Evolutionary conservation across 2,329 filamentous ascomycete species (phyloP).

Genomic region (Lasiodiplodia hormozganensis): DNA sequence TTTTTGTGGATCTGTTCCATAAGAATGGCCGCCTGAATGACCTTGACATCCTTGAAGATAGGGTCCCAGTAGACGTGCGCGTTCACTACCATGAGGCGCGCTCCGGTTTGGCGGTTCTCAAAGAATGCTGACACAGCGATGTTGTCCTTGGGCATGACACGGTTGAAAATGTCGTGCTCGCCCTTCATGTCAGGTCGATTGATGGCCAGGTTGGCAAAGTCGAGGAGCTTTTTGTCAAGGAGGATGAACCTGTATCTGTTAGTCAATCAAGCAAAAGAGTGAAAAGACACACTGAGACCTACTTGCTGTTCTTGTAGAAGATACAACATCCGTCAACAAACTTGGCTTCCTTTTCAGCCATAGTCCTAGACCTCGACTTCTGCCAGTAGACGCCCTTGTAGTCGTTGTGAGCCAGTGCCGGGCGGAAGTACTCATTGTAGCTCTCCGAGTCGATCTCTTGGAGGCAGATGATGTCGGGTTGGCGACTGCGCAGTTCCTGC

Average conservation of each 20-base stretch:
- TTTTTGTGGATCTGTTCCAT: slow-evolving; percentile 91
- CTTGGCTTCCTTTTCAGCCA: slow-evolving; percentile 87
- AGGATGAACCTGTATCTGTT: slow-evolving; percentile 68
- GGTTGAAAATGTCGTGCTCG: slow-evolving; percentile 96
- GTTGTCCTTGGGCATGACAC: slow-evolving; percentile 97
- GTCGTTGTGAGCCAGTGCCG: slow-evolving; percentile 82
- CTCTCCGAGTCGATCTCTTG: slow-evolving; percentile 94
- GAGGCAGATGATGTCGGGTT: slow-evolving; percentile 89
- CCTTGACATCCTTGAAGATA: slow-evolving; percentile 88
- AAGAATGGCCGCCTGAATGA: slow-evolving; percentile 92
- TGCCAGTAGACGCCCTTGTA: slow-evolving; percentile 96
- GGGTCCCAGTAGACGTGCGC: slow-evolving; percentile 97
- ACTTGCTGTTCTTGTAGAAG: slow-evolving; percentile 93
- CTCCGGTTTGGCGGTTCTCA: slow-evolving; percentile 89
- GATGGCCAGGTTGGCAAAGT: slow-evolving; percentile 90
- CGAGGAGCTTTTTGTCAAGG: slow-evolving; percentile 91
- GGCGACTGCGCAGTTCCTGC: slow-evolving; percentile 77
- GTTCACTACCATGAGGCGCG: slow-evolving; percentile 90
- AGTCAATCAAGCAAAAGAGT: slow-evolving; percentile 25
- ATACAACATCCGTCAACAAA: slow-evolving; percentile 95
- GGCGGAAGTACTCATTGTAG: slow-evolving; percentile 89
- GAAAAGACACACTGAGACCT: slow-evolving; percentile 33
- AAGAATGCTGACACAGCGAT: slow-evolving; percentile 92
- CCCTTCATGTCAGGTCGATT: slow-evolving; percentile 97
- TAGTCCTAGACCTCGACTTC: slow-evolving; percentile 87